Evolutionary conservation across 2,329 filamentous ascomycete species (phyloP).

Genomic region (Colletotrichum gigasporum): DNA sequence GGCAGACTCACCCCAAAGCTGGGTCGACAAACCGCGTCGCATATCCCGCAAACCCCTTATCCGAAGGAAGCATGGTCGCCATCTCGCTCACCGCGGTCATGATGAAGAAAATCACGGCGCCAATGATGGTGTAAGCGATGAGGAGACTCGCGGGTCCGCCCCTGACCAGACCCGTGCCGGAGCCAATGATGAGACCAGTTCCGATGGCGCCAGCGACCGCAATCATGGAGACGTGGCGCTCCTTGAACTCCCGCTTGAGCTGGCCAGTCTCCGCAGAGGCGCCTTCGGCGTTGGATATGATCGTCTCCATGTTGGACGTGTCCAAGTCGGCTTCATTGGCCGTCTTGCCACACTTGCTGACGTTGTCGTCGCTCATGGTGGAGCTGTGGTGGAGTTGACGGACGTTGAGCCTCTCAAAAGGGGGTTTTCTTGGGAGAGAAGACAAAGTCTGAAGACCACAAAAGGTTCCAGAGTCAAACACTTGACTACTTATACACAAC

Average conservation of each 20-base stretch:
- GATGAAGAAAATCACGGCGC: conserved; percentile 63
- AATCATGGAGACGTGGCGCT: conserved; percentile 46
- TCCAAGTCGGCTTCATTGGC: not conserved
- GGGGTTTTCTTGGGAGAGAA: no score
- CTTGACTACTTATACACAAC: no score
- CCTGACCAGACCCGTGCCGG: conserved; percentile 56
- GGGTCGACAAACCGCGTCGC: conserved; percentile 42
- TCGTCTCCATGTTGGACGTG: not conserved
- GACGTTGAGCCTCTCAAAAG: no score
- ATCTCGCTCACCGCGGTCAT: conserved; percentile 55
- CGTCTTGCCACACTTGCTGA: not conserved
- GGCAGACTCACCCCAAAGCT: conserved; percentile 38
- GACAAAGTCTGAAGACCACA: no score
- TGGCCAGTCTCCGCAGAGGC: not conserved
- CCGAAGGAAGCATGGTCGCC: conserved; percentile 39
- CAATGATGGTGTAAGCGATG: conserved; percentile 52
- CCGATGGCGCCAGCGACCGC: conserved; percentile 49
- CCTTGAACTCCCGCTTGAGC: conserved; percentile 34
- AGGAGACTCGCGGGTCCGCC: conserved; percentile 54
- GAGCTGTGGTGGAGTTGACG: no score
- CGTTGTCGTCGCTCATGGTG: not conserved
- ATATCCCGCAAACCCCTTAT: conserved; percentile 41
- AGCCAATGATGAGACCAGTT: conserved; percentile 59
- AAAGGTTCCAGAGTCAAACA: no score
- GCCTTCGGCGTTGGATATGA: not conserved